Percentiles rank a stretch among this genome's conserved stretches.
Conservation (phyloP, 495 filamentous ascomycete genomes). For the Penicillium samsonianum region DNA sequence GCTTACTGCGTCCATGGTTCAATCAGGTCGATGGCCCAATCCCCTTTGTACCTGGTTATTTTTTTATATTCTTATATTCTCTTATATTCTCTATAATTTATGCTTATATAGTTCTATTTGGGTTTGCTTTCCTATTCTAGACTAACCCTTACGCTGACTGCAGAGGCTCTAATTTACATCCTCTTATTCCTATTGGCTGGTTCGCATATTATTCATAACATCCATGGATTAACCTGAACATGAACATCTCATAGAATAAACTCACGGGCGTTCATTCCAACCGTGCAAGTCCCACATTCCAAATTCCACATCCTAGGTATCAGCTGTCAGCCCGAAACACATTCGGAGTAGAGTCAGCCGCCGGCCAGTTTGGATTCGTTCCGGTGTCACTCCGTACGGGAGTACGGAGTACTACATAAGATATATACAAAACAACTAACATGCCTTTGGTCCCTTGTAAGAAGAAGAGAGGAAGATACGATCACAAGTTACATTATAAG, state of each 20-base stretch:
- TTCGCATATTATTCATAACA: neutral
- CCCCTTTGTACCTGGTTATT: neutral
- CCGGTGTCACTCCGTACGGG: neutral
- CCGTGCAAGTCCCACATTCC: neutral
- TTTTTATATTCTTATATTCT: neutral
- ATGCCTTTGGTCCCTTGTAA: neutral
- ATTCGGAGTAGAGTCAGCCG: neutral
- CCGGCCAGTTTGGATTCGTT: neutral
- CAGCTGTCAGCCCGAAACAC: neutral
- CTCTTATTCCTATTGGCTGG: neutral
- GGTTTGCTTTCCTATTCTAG: neutral
- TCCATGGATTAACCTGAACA: neutral
- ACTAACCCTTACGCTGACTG: neutral
- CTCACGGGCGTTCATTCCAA: neutral
- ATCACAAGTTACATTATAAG: neutral
- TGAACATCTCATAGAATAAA: neutral
- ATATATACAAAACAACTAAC: no score
- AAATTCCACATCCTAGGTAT: neutral
- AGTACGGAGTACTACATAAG: no score
- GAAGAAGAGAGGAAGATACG: neutral
- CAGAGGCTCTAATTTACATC: neutral
- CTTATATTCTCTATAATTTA: neutral
- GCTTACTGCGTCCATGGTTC: slow-evolving; percentile 10
- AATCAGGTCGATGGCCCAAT: slow-evolving; percentile 2
- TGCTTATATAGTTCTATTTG: neutral